phyloP scores from a whole-genome alignment of 768 basidiomycete species.

The Russula earlei region DNA sequence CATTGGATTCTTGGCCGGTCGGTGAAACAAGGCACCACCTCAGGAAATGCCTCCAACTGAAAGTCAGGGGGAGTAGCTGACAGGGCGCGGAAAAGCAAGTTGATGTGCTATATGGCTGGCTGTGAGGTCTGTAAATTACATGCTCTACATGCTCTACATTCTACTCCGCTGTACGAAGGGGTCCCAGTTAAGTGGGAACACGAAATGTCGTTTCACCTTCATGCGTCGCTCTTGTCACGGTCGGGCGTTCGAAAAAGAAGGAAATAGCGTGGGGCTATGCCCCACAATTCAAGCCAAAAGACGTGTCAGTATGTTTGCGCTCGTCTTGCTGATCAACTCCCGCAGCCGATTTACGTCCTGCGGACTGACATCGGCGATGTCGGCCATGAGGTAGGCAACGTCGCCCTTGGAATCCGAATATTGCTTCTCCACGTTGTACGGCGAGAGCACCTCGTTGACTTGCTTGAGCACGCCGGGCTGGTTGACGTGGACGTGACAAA shows the following conservation, averaged over 20 bases:
- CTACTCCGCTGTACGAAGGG: not conserved
- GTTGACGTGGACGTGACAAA: conserved; percentile 95
- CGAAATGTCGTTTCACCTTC: conserved; percentile 5
- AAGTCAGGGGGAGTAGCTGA: conserved; percentile 31
- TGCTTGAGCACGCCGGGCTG: conserved; percentile 88
- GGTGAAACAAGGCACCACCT: conserved; percentile 47
- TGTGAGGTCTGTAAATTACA: conserved; percentile 6
- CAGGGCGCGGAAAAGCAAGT: not conserved
- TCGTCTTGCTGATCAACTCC: conserved; percentile 67
- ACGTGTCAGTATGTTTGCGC: conserved; percentile 84
- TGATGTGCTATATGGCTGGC: conserved; percentile 6
- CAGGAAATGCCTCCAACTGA: conserved; percentile 57
- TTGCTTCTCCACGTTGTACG: conserved; percentile 98
- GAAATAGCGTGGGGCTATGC: too few relatives aligned
- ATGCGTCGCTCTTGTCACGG: not conserved
- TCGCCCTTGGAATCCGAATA: conserved; percentile 96
- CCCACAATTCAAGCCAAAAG: conserved; percentile 46
- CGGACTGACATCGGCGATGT: conserved; percentile 85
- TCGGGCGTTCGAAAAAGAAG: too few relatives aligned
- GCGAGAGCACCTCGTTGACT: conserved; percentile 89
- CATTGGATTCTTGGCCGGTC: conserved; percentile 34
- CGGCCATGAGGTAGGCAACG: conserved; percentile 92
- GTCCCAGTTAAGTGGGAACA: conserved; percentile 17
- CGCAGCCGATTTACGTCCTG: conserved; percentile 69
- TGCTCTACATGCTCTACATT: not conserved